phyloP scores from a whole-genome alignment of 1,139 yeast genomes.

The Taphrina populina region DNA sequence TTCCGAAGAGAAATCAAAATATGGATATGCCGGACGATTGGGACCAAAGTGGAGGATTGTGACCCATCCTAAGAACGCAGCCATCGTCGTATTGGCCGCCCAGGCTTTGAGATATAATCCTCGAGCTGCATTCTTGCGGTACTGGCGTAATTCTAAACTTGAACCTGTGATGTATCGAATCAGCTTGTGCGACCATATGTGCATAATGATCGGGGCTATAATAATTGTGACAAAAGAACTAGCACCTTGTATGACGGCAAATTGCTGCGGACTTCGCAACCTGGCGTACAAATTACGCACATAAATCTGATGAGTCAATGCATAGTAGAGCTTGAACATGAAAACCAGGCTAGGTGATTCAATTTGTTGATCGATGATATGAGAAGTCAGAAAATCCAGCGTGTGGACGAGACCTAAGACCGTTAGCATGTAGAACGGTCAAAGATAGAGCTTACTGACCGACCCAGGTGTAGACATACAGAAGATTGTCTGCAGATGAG shows the following conservation, averaged over 20 bases:
- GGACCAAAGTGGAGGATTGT: slow-evolving; percentile 37
- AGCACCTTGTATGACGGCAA: slow-evolving; percentile 37
- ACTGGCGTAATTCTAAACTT: slow-evolving; percentile 9
- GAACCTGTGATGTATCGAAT: slow-evolving; percentile 17
- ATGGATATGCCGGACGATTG: slow-evolving; percentile 31
- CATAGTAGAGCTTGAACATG: slow-evolving; percentile 36
- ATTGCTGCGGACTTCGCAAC: slow-evolving; percentile 37
- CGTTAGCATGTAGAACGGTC: slow-evolving; percentile 9
- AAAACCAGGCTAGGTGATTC: slow-evolving; percentile 34
- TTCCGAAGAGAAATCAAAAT: slow-evolving; percentile 19
- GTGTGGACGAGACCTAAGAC: slow-evolving; percentile 26
- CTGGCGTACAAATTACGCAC: slow-evolving; percentile 37
- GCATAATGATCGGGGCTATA: slow-evolving; percentile 35
- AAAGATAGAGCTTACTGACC: background rate
- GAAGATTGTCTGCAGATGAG: slow-evolving; percentile 34
- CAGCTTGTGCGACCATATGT: slow-evolving; percentile 19
- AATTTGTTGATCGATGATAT: slow-evolving; percentile 29
- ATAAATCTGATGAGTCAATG: slow-evolving; percentile 36
- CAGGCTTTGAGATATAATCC: slow-evolving; percentile 36
- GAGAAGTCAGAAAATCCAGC: slow-evolving; percentile 34
- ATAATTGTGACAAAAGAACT: slow-evolving; percentile 35
- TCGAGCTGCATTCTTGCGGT: slow-evolving; percentile 35
- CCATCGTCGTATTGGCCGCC: slow-evolving; percentile 37
- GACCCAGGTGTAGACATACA: slow-evolving; percentile 35
- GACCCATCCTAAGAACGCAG: slow-evolving; percentile 37